Evolutionary conservation across 345 rosid genomes (phyloP).

Genomic region (Syzygium grande): DNA sequence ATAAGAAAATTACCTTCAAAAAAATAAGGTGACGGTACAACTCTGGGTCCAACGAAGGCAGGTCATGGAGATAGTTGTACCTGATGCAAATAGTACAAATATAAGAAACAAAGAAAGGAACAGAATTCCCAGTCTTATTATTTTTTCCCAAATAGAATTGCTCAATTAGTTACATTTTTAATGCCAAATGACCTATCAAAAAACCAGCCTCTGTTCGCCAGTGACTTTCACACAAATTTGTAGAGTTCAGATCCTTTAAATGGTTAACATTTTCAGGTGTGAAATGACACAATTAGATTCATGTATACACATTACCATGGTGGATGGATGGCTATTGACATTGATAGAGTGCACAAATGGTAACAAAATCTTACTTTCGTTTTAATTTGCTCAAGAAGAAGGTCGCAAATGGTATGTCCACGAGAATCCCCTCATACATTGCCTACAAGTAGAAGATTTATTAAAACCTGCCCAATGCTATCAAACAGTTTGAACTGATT

Average conservation of each 20-base stretch:
- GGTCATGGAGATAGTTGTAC: constrained; percentile 88
- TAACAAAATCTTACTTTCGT: constrained; percentile 52
- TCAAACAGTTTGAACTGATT: background rate
- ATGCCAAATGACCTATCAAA: background rate
- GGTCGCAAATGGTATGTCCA: constrained; percentile 96
- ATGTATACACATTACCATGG: background rate
- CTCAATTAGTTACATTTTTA: background rate
- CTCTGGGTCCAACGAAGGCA: constrained; percentile 97
- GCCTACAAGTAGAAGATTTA: constrained; percentile 45
- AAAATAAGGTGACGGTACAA: constrained; percentile 94
- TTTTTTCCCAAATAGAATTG: background rate
- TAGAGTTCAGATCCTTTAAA: background rate
- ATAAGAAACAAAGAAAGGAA: background rate
- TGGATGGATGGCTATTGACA: background rate
- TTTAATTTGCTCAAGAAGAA: constrained; percentile 99
- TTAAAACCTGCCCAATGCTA: background rate
- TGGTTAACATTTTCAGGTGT: background rate
- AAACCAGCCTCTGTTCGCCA: background rate
- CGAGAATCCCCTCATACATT: constrained; percentile 98
- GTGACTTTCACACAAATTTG: background rate
- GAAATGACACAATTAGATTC: background rate
- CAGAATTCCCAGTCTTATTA: background rate
- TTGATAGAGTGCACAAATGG: background rate
- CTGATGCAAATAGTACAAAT: constrained; percentile 19
- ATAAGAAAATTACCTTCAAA: constrained; percentile 55